Percentiles rank a stretch among this genome's conserved stretches.
Conservation (phyloP, 768 basidiomycete species). For the Tremella mesenterica region DNA sequence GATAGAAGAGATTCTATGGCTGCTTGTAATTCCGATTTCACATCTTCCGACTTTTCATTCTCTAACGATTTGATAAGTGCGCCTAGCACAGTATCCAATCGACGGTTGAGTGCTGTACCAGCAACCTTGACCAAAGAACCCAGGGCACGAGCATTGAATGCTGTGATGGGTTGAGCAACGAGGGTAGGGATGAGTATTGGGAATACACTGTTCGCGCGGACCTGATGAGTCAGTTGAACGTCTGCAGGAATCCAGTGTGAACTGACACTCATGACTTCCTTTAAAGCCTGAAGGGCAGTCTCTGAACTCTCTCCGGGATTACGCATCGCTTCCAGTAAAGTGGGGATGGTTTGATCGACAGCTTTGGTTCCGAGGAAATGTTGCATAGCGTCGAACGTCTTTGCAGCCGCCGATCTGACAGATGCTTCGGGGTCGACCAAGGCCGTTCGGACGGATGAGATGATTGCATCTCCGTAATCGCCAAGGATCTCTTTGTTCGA, state of each 20-base stretch:
- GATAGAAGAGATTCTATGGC: conserved; percentile 64
- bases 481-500: conserved; percentile 75
- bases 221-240: conserved; percentile 48
- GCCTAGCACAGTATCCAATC: conserved; percentile 66
- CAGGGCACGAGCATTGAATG: conserved; percentile 88
- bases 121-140: conserved; percentile 88
- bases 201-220: conserved; percentile 91
- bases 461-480: conserved; percentile 79
- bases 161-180: conserved; percentile 79
- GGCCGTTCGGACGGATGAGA: conserved; percentile 69
- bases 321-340: conserved; percentile 80
- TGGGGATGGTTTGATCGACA: conserved; percentile 94
- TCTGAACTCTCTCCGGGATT: conserved; percentile 91
- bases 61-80: conserved; percentile 73
- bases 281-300: conserved; percentile 83
- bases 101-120: conserved; percentile 75
- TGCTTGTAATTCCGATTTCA: conserved; percentile 61
- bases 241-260: not conserved
- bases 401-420: conserved; percentile 83
- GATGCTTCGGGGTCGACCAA: conserved; percentile 79
- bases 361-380: conserved; percentile 81
- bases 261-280: conserved; percentile 86
- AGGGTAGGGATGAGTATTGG: conserved; percentile 91
- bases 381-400: conserved; percentile 82
- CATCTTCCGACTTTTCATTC: conserved; percentile 56